These are phyloP conservation scores for Ophryocystis elektroscirrha DNA, from an alignment of 169 alveolate species.

Conservation along the genomic window DNA sequence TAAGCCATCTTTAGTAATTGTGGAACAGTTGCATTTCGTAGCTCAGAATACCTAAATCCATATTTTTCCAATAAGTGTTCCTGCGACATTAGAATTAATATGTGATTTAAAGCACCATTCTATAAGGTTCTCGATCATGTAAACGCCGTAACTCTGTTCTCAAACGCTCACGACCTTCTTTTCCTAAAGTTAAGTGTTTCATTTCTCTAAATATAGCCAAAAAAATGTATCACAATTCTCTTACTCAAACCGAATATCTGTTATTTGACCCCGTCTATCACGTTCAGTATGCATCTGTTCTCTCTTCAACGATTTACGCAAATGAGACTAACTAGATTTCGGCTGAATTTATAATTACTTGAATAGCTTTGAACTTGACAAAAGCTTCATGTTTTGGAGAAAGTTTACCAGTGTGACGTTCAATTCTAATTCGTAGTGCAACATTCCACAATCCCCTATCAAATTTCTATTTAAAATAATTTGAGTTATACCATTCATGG, in stretches of 20 bases:
- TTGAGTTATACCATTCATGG: no score
- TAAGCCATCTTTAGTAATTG: constrained; percentile 19
- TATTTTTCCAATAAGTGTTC: constrained; percentile 15
- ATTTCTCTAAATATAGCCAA: no score
- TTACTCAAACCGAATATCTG: background rate
- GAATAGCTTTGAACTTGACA: background rate
- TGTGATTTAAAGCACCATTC: no score
- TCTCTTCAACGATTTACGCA: background rate
- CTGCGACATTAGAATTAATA: no score
- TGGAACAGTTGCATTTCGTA: constrained; percentile 23
- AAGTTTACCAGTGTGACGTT: background rate
- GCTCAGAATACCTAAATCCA: constrained; percentile 19
- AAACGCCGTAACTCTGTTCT: background rate
- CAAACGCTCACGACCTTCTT: background rate
- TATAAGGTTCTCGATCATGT: background rate
- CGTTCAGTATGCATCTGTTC: background rate
- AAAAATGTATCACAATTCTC: no score
- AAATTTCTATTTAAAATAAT: no score
- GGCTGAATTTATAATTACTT: no score
- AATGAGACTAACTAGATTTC: no score
- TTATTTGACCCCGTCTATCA: background rate
- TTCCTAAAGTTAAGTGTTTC: background rate
- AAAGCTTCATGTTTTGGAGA: background rate
- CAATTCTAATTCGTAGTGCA: background rate
- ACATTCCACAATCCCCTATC: no score